Conservation (phyloP, 1,284 basidiomycete genomes). For the Volvariella volvacea region DNA sequence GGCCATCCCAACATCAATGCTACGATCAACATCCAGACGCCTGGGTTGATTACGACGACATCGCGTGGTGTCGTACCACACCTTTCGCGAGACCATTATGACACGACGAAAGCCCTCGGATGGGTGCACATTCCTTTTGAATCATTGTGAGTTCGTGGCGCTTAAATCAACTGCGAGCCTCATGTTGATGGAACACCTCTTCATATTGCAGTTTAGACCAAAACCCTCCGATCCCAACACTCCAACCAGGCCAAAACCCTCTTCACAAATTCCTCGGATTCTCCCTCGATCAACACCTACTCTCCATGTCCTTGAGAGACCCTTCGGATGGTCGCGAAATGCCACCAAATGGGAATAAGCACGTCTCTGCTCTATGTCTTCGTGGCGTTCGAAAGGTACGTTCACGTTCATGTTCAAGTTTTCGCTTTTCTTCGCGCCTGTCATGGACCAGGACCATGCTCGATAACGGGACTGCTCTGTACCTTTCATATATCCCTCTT, state of each 20-base stretch:
- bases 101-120: constrained; percentile 38
- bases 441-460: too few relatives aligned
- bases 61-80: constrained; percentile 72
- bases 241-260: constrained; percentile 42
- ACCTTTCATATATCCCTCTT: constrained; percentile 1
- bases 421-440: too few relatives aligned
- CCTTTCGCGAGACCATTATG: constrained; percentile 58
- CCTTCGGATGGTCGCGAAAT: constrained; percentile 56
- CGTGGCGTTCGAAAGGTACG: constrained; percentile 67
- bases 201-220: constrained; percentile 53
- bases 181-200: constrained; percentile 8
- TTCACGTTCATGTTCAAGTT: constrained; percentile 2
- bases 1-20: constrained; percentile 4
- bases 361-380: constrained; percentile 50
- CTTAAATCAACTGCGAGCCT: constrained; percentile 3
- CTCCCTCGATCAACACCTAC: constrained; percentile 37
- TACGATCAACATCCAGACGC: constrained; percentile 47
- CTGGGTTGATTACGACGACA: constrained; percentile 53
- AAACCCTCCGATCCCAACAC: constrained; percentile 50
- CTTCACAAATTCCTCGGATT: constrained; percentile 58
- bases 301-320: constrained; percentile 60
- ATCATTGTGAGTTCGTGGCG: constrained; percentile 58
- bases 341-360: constrained; percentile 59
- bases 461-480: too few relatives aligned
- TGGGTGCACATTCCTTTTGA: constrained; percentile 73